A percentile compares a stretch with the other conserved stretches of the same genome.
phyloP scores from a whole-genome alignment of 208 protist genomes.

The Naegleria fowleri region DNA sequence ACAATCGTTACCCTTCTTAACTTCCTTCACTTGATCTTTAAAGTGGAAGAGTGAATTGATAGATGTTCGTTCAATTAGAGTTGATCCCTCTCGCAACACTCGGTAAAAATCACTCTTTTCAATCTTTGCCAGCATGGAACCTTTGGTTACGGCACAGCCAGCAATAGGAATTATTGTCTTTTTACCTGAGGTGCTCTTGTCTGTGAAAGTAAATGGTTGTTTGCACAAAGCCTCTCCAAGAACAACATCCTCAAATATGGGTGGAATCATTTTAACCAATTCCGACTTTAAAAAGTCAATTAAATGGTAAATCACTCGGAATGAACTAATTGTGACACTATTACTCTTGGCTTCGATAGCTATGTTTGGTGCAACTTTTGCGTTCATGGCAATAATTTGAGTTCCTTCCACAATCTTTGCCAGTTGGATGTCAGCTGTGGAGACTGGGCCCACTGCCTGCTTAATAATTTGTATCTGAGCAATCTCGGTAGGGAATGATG shows the following conservation, averaged over 20 bases:
- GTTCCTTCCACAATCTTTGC: slow-evolving; percentile 34
- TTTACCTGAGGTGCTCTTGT: slow-evolving; percentile 27
- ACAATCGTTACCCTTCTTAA: slow-evolving; percentile 48
- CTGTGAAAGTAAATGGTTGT: slow-evolving; percentile 37
- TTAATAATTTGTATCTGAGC: slow-evolving; percentile 37
- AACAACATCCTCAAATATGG: slow-evolving; percentile 30
- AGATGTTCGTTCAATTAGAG: slow-evolving; percentile 25
- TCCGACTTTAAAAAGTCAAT: slow-evolving; percentile 40
- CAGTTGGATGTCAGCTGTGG: slow-evolving; percentile 35
- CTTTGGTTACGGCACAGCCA: slow-evolving; percentile 41
- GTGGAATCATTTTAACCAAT: slow-evolving; percentile 35
- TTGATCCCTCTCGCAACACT: slow-evolving; percentile 28
- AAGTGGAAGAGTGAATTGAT: slow-evolving; percentile 42
- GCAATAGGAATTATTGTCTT: slow-evolving; percentile 38
- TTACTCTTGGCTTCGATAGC: slow-evolving; percentile 9
- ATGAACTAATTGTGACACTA: slow-evolving; percentile 33
- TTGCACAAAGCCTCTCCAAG: slow-evolving; percentile 40
- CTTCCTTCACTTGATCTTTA: slow-evolving; percentile 50
- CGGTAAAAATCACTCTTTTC: slow-evolving; percentile 3
- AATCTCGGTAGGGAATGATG: slow-evolving; percentile 39
- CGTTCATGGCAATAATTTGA: slow-evolving; percentile 46
- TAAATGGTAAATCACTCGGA: slow-evolving; percentile 53
- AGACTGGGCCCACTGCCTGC: slow-evolving; percentile 38
- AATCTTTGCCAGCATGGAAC: slow-evolving; percentile 32
- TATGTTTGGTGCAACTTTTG: slow-evolving; percentile 7